Evolutionary conservation across 495 filamentous ascomycete genomes (phyloP), one percentile per base, ranked within the genome.

Genomic region (Xylaria scruposa): DNA sequence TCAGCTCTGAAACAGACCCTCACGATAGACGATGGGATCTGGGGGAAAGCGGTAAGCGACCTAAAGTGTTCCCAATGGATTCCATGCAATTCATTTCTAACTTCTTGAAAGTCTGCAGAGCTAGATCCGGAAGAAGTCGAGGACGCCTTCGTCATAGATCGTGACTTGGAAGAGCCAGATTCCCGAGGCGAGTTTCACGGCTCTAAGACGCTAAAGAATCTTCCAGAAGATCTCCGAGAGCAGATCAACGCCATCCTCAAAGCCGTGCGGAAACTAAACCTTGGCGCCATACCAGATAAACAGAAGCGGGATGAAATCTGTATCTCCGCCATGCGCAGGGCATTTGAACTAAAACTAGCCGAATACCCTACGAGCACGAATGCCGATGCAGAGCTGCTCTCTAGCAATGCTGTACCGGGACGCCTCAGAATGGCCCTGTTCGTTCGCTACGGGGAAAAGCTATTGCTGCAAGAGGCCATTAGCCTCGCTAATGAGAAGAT

Each of bases 401-500:
- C 46, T 46, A 71, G 72, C 5, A 68, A 71, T 36, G 77, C 72
- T n/a, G 42, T 84, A 51, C 72, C 71, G 40, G 74, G 77, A 31
- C 82, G 91, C 62, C 82, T 74, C 49, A 85, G 78, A 54, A 94
- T 94, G 90, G 94, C 94, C 0, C 75, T 93, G 4, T 83, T 92
- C 72, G 92, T 97, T 46, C 88, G 94, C 59, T 80, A 90, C 46
- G 95, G 94, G 10, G 95, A 97, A 81, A 97, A 97, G 77, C 82
- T 86, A 67, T 83, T 97, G n/a, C 70, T 90, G 78, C 78, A 85
- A 82, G 82, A 83, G 76, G 85, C 83, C 36, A 78, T 79, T 46
- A 78, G 81, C 73, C 78, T 88, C 26, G 49, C 67, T 2, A 70
- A 68, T 64, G 76, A 76, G 53, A 74, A 79, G 58, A 7, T 81